Conservation (phyloP, 306 rosid species). For the Adenanthera pavonina region DNA sequence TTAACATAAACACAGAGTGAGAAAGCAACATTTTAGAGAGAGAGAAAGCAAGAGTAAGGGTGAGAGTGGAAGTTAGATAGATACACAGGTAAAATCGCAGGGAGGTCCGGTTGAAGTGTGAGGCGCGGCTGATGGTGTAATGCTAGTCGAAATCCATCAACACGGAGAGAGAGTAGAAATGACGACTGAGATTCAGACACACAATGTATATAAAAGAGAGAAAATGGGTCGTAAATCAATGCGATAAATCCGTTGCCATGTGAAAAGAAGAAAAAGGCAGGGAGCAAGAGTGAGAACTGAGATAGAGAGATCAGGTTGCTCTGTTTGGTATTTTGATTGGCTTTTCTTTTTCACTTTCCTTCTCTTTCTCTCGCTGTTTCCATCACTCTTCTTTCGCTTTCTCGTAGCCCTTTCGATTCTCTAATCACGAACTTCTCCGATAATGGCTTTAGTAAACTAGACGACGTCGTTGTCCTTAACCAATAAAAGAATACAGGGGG, state of each 20-base stretch:
- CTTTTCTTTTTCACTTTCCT: constrained; percentile 8
- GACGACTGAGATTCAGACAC: constrained; percentile 20
- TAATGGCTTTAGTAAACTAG: not conserved
- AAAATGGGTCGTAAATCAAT: constrained; percentile 17
- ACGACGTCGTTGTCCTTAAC: not conserved
- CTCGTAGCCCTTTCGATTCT: not conserved
- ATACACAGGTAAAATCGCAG: constrained; percentile 17
- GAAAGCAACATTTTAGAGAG: constrained; percentile 4
- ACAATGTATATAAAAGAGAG: constrained; percentile 1
- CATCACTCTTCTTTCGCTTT: not conserved
- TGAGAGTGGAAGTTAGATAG: not conserved
- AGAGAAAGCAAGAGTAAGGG: not conserved
- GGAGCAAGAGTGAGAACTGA: constrained; percentile 1
- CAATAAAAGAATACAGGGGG: not conserved
- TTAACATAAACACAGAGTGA: not conserved
- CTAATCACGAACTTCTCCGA: not conserved
- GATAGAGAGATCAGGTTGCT: not conserved
- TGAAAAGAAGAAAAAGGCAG: not conserved
- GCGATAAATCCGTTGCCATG: constrained; percentile 36
- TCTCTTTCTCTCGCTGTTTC: not conserved
- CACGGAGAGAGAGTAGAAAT: not conserved
- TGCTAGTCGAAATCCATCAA: constrained; percentile 44
- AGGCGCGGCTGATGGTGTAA: constrained; percentile 20
- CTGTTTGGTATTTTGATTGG: not conserved
- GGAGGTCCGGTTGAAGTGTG: constrained; percentile 2